phyloP scores from a whole-genome alignment of 78 protist genomes.

The Salpingoeca rosetta region DNA sequence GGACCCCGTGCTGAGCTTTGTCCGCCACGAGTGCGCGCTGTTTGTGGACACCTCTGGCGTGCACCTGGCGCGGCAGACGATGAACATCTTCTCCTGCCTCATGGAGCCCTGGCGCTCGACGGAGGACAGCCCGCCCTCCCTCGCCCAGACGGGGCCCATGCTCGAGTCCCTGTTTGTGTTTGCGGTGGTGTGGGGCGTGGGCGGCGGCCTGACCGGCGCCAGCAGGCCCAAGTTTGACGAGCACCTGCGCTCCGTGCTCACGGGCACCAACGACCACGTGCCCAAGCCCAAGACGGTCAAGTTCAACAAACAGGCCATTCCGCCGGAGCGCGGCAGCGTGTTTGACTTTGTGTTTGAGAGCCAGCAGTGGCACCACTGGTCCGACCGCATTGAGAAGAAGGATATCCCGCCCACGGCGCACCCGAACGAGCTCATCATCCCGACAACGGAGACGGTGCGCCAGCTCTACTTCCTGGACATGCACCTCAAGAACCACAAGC shows the following conservation, averaged over 20 bases:
- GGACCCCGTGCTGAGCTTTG: slow-evolving; percentile 4
- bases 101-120: background rate
- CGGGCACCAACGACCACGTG: slow-evolving; percentile 15
- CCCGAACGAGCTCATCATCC: slow-evolving; percentile 21
- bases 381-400: slow-evolving; percentile 21
- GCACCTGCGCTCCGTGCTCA: slow-evolving; percentile 13
- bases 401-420: slow-evolving; percentile 8
- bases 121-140: background rate
- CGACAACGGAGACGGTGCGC: slow-evolving; percentile 35
- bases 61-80: slow-evolving; percentile 1
- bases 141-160: background rate
- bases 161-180: background rate
- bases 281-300: background rate
- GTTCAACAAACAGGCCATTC: background rate
- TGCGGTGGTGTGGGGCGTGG: background rate
- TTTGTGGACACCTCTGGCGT: slow-evolving; percentile 1
- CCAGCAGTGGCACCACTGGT: background rate
- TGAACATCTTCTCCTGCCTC: slow-evolving; percentile 17
- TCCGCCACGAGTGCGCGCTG: slow-evolving; percentile 8
- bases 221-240: slow-evolving; percentile 30
- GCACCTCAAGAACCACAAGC: background rate
- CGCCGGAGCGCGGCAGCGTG: background rate
- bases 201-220: slow-evolving; percentile 23
- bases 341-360: slow-evolving; percentile 34
- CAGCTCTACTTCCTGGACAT: background rate